Evolutionary conservation across 495 filamentous ascomycete species (phyloP), one percentile per base, ranked within the genome.

Genomic region (Evernia prunastri): DNA sequence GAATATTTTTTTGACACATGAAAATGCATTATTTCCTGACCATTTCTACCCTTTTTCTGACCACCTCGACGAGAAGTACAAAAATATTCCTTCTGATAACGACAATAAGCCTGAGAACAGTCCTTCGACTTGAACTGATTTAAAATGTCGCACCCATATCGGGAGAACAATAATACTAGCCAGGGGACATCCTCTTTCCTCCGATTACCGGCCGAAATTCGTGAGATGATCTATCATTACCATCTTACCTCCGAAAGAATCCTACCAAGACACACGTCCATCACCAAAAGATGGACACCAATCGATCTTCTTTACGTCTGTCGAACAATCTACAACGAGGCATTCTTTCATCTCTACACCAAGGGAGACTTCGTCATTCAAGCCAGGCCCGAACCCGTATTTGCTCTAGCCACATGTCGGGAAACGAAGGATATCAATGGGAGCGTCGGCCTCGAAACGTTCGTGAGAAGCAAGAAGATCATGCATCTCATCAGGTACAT

Each of bases 231-330:
- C 25, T 53, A 53, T 27, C 13, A 53, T 13, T 8, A 53, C 27
- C 27, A 33, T 31, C 49, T 53, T 31, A 53, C 49, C 27, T 53
- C 49, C 18, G 27, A 31, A 18, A 29, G 2, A 18, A 53, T 53
- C 49, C 9, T 53, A 31, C 49, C 25, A 9, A 25, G 49, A 27
- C 13, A 53, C 3, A 8, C 0, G 0, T 1, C 25, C 0, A 7
- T 18, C 1, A 31, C 27, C 11, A 31, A 53, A 33, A 6, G 49
- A 31, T 33, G 49, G 49, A 53, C 49, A 53, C 49, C 49, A 0
- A 53, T 53, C 49, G 49, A 53, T 33, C 49, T 53, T 5, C 49
- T 53, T 27, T 53, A 53, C 49, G 27, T 53, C 49, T 18, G 8
- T 20, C 49, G 27, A 1, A 53, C 27, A 17, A 33, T 53, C 27